Evolutionary conservation across 306 rosid genomes (phyloP).

Genomic region (Cicer chorassanicum): DNA sequence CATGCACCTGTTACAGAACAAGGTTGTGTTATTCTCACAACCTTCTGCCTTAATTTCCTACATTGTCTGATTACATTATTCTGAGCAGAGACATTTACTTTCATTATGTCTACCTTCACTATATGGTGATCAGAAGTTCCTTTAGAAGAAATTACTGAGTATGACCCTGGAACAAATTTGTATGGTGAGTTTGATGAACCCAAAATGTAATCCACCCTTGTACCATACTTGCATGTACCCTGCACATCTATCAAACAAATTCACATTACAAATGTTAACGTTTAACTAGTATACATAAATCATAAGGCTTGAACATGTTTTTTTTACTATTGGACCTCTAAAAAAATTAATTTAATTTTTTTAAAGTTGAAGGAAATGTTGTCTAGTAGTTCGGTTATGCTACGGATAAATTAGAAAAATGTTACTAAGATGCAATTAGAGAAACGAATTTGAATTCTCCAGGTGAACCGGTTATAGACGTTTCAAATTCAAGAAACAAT

Average conservation of each 20-base stretch:
- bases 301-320: background rate
- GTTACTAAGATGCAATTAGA: too few species aligned
- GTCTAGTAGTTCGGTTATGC: too few species aligned
- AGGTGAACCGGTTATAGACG: fast-evolving
- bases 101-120: slow-evolving; percentile 71
- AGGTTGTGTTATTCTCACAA: slow-evolving; percentile 54
- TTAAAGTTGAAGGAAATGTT: too few species aligned
- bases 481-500: too few species aligned
- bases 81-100: slow-evolving; percentile 45
- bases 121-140: slow-evolving; percentile 91
- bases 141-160: slow-evolving; percentile 79
- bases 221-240: slow-evolving; percentile 93
- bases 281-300: background rate
- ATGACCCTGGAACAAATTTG: slow-evolving; percentile 76
- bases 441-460: too few species aligned
- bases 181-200: slow-evolving; percentile 60
- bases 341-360: too few species aligned
- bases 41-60: slow-evolving; percentile 54
- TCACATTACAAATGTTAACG: slow-evolving; percentile 21
- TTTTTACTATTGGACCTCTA: too few species aligned
- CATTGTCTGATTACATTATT: slow-evolving; percentile 55
- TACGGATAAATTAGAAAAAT: too few species aligned
- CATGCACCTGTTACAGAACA: slow-evolving; percentile 57
- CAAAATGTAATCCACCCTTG: slow-evolving; percentile 82
- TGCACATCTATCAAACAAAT: slow-evolving; percentile 68